Base-by-base conservation (phyloP, 2,329 filamentous ascomycete genomes). In the Didymella pomorum region DNA sequence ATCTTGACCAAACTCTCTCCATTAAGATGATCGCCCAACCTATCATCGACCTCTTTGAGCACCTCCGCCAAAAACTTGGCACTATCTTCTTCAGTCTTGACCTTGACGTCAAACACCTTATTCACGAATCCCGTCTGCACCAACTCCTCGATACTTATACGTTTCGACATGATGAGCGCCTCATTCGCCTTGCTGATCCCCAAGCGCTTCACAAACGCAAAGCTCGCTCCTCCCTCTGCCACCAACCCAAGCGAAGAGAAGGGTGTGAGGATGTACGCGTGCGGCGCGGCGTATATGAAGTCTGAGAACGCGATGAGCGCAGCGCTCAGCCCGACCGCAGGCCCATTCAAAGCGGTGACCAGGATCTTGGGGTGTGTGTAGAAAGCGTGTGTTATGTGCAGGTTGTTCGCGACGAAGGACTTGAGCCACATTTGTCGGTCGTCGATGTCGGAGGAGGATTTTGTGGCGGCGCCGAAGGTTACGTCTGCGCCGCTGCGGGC, bases 321-420 rank as follows among this genome's bases (percentile, higher is more conserved):
- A 0, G 94, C 95, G 2, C 90, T 91, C 29, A 98, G 88, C 6
- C 95, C 95, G 52, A 99, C 84, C 11, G 88, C 93, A 6, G 95
- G 95, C 3, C 94, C 95, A 79, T 98, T 98, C 65, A 98, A 88
- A 0, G 92, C 95, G 0, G 89, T 89, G 60, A 98, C 86, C 23
- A 98, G 90, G 78, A 98, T 90, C 81, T 98, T 97, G 69, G 93
- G 91, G 79, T 98, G 95, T 14, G 88, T 89, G 82, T 95, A 93
- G 81, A 98, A 97, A 68, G 92, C 89, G 69, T 92, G 89, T 2
- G 93, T 95, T 70, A 92, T 86, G 83, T 96, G 91, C 56, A 97
- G 86, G 82, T 98, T 98, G 83, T 90, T 89, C 66, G 89, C 83
- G 11, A 92, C 89, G 78, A 98, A 96, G 72, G 75, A 81, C 50